Evolutionary conservation across 805 yeast species (phyloP).

Genomic region (Metschnikowia kofuensis): DNA sequence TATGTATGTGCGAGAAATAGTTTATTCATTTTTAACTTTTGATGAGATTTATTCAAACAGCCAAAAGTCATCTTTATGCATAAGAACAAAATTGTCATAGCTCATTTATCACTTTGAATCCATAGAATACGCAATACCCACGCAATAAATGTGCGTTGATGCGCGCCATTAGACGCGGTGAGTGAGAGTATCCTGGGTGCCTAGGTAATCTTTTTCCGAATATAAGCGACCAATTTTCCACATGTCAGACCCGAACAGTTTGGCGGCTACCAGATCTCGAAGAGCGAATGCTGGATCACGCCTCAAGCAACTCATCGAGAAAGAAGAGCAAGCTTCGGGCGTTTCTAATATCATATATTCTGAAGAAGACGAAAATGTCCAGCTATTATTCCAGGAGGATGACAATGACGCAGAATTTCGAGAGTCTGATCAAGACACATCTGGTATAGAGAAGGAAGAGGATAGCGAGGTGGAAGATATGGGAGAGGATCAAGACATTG

Average conservation of each 20-base stretch:
- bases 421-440: slow-evolving; percentile 22
- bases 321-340: slow-evolving; percentile 54
- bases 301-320: slow-evolving; percentile 65
- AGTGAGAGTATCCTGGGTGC: not conserved
- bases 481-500: slow-evolving; percentile 26
- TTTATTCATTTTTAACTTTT: too few species aligned
- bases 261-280: slow-evolving; percentile 71
- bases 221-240: not conserved
- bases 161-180: too few species aligned
- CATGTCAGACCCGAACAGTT: slow-evolving; percentile 38
- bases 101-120: too few species aligned
- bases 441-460: slow-evolving; percentile 36
- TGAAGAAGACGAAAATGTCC: slow-evolving; percentile 77
- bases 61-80: too few species aligned
- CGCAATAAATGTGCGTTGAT: too few species aligned
- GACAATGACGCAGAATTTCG: slow-evolving; percentile 30
- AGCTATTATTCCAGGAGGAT: slow-evolving; percentile 61
- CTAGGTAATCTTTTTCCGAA: not conserved
- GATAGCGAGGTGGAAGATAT: slow-evolving; percentile 24
- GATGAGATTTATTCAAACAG: too few species aligned
- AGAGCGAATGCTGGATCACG: slow-evolving; percentile 91
- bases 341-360: slow-evolving; percentile 21
- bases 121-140: too few species aligned
- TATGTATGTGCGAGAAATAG: too few species aligned
- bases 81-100: too few species aligned